Percentiles rank a stretch among this genome's conserved stretches.
Evolutionary conservation across 441 rosid genomes (phyloP).

Genomic region (Adansonia rubrostipa): DNA sequence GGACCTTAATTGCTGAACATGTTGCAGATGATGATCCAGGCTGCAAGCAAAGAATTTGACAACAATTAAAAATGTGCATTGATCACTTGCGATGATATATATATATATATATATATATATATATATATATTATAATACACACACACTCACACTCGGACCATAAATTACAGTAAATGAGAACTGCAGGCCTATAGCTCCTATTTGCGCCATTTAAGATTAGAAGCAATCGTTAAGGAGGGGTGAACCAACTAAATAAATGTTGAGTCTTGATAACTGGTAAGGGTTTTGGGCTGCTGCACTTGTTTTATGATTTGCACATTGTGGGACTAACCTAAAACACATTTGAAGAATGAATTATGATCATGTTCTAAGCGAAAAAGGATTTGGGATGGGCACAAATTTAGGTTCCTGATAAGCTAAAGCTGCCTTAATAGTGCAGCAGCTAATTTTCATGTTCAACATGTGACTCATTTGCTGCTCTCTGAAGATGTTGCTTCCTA

Average conservation of each 20-base stretch:
- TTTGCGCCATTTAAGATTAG: neutral
- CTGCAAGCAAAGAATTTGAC: neutral
- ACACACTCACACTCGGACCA: neutral
- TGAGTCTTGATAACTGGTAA: neutral
- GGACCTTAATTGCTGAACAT: neutral
- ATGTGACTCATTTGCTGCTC: neutral
- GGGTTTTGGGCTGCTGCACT: neutral
- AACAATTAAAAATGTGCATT: neutral
- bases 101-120: neutral
- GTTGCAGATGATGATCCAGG: constrained; percentile 13
- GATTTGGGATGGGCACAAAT: neutral
- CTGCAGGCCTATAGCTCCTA: neutral
- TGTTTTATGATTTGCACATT: neutral
- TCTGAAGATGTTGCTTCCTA: neutral
- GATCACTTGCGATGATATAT: neutral
- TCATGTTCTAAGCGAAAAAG: neutral
- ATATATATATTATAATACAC: neutral
- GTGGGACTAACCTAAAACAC: neutral
- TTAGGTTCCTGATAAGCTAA: neutral
- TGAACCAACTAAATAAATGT: neutral
- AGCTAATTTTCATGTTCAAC: neutral
- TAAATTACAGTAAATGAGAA: neutral
- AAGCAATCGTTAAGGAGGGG: neutral
- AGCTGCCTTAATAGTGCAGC: neutral
- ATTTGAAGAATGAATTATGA: neutral